Percentiles rank a stretch among this genome's conserved stretches.
Evolutionary conservation across 1,284 basidiomycete genomes (phyloP).

Genomic region (Earliella scabrosa): DNA sequence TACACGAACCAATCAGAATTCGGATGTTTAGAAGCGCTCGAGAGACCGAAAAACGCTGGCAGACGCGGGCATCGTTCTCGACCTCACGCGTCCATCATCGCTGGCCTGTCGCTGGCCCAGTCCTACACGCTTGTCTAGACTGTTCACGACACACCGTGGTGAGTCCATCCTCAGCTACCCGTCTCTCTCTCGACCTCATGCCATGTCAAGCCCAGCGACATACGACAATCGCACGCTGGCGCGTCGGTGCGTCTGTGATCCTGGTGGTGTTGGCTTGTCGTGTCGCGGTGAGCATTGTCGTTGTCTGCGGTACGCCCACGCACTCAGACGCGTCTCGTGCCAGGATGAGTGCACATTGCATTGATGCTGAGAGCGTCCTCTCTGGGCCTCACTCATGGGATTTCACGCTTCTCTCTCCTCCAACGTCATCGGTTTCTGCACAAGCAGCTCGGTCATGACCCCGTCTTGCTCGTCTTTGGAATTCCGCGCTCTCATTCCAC

Average conservation of each 20-base stretch:
- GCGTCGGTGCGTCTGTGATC: conserved; percentile 19
- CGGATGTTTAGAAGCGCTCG: conserved; percentile 12
- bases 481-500: conserved; percentile 12
- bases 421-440: conserved; percentile 22
- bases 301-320: too few relatives aligned
- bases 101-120: not conserved
- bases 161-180: too few relatives aligned
- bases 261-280: conserved; percentile 24
- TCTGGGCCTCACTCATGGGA: conserved; percentile 55
- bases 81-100: conserved; percentile 18
- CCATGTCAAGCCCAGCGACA: not conserved
- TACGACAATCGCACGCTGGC: conserved; percentile 23
- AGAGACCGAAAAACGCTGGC: conserved; percentile 18
- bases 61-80: conserved; percentile 1
- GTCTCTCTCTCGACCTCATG: not conserved
- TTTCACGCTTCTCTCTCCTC: conserved; percentile 26
- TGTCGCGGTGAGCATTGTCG: conserved; percentile 53
- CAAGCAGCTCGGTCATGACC: conserved; percentile 22
- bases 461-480: conserved; percentile 3
- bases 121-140: conserved; percentile 13
- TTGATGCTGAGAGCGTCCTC: conserved; percentile 84
- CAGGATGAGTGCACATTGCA: conserved; percentile 74
- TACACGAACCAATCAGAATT: conserved; percentile 14
- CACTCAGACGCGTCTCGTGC: not conserved
- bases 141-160: not conserved